phyloP scores from a whole-genome alignment of 2,329 filamentous ascomycete species.

The Cladophialophora exuberans region DNA sequence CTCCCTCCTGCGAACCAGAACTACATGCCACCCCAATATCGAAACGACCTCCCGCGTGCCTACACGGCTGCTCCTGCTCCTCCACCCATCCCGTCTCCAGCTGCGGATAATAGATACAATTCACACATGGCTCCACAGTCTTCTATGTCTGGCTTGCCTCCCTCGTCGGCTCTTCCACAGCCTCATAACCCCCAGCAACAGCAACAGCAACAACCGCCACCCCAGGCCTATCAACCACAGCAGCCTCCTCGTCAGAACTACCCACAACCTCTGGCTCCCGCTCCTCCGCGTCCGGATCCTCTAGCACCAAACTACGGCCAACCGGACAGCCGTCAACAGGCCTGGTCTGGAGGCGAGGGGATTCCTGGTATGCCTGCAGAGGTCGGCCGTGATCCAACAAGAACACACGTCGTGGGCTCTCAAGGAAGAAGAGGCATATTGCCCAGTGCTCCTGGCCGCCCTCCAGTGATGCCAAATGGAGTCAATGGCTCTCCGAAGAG shows the following conservation, averaged over 20 bases:
- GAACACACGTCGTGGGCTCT: constrained; percentile 89
- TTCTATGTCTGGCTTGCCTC: constrained; percentile 46
- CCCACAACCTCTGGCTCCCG: constrained; percentile 75
- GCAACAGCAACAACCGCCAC: constrained; percentile 44
- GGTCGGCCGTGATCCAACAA: constrained; percentile 47
- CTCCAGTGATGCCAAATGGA: constrained; percentile 68
- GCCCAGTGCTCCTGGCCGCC: constrained; percentile 84
- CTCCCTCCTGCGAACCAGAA: constrained; percentile 43
- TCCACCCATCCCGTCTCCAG: constrained; percentile 36
- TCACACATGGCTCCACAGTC: constrained; percentile 45
- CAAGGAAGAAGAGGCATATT: constrained; percentile 90
- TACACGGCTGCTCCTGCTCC: constrained; percentile 48
- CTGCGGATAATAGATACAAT: constrained; percentile 33
- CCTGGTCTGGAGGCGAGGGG: constrained; percentile 44
- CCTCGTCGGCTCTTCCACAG: constrained; percentile 47
- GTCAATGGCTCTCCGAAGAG: constrained; percentile 72
- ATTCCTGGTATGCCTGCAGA: constrained; percentile 45
- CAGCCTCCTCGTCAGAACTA: constrained; percentile 69
- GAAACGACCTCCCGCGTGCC: constrained; percentile 31
- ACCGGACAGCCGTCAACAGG: constrained; percentile 54
- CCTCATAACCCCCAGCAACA: constrained; percentile 45
- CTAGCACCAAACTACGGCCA: constrained; percentile 63
- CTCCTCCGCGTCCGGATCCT: constrained; percentile 69
- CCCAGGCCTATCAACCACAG: constrained; percentile 47
- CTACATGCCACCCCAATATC: constrained; percentile 34